Conservation (phyloP, 129 eudicot genomes). For the Flaveria bidentis region DNA sequence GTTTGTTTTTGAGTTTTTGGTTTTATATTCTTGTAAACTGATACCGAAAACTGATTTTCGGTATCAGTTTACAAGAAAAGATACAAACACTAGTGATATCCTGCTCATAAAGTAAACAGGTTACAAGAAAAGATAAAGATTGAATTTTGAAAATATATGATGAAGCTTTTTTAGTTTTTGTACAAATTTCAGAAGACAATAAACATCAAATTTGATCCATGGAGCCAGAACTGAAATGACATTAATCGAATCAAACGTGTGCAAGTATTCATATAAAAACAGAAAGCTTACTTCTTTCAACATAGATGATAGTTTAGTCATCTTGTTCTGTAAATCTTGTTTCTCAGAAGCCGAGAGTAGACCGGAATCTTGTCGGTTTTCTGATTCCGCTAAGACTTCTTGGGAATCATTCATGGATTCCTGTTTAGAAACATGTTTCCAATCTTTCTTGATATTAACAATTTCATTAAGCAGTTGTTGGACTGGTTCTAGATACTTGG, state of each 20-base stretch:
- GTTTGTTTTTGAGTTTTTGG: neutral
- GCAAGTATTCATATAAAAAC: neutral
- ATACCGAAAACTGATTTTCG: too few species aligned
- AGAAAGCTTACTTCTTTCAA: conserved; percentile 60
- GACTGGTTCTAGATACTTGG: conserved; percentile 76
- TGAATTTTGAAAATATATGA: too few species aligned
- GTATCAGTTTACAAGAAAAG: too few species aligned
- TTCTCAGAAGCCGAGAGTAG: conserved; percentile 70
- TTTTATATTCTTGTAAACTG: neutral
- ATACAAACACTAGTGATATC: too few species aligned
- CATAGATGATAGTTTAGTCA: conserved; percentile 73
- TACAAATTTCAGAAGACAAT: neutral
- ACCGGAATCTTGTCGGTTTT: conserved; percentile 39
- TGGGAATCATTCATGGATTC: conserved; percentile 41
- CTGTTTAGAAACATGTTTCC: conserved; percentile 42
- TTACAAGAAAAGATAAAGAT: too few species aligned
- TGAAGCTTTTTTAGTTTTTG: too few species aligned
- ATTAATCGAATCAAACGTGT: too few species aligned
- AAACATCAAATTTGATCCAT: neutral
- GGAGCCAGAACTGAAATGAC: too few species aligned
- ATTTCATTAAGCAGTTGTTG: conserved; percentile 79
- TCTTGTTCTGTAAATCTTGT: conserved; percentile 66
- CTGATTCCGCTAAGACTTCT: conserved; percentile 37
- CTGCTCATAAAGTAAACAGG: too few species aligned
- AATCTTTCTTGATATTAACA: conserved; percentile 60